These are phyloP conservation scores for Magnaporthiopsis poae DNA, from an alignment of 2,329 filamentous ascomycete genomes.

Conservation along the genomic window DNA sequence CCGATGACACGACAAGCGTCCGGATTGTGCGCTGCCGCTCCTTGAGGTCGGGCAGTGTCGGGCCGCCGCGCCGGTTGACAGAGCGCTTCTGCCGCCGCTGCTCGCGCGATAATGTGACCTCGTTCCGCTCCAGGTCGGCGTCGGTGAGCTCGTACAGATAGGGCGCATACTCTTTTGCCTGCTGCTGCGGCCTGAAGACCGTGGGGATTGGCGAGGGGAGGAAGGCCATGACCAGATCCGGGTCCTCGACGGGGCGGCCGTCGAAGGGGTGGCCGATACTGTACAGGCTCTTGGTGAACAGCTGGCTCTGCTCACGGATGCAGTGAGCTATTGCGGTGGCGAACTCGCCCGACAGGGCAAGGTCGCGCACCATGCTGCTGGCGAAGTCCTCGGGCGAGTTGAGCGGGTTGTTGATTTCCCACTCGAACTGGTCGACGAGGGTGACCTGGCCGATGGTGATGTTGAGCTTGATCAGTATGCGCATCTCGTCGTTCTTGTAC, in stretches of 20 bases:
- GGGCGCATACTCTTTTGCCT: constrained; percentile 87
- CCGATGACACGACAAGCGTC: constrained; percentile 82
- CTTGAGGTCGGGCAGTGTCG: constrained; percentile 88
- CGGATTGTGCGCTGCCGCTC: constrained; percentile 88
- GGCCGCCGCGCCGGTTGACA: constrained; percentile 84
- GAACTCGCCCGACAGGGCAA: constrained; percentile 89
- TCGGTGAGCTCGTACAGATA: constrained; percentile 92
- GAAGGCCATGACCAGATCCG: constrained; percentile 77
- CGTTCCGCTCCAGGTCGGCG: constrained; percentile 77
- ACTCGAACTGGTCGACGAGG: constrained; percentile 93
- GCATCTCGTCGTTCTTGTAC: constrained; percentile 99
- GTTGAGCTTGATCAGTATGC: constrained; percentile 87
- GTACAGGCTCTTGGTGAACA: constrained; percentile 89
- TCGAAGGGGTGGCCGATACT: constrained; percentile 91
- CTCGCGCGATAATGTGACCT: constrained; percentile 85
- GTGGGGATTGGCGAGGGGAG: constrained; percentile 71
- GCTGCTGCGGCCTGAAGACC: constrained; percentile 81
- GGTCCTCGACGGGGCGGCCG: constrained; percentile 82
- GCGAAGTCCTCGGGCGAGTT: constrained; percentile 96
- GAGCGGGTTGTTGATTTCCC: constrained; percentile 91
- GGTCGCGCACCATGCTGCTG: constrained; percentile 73
- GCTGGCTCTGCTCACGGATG: constrained; percentile 88
- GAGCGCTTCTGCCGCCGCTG: constrained; percentile 91
- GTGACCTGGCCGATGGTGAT: constrained; percentile 95
- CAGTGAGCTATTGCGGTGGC: constrained; percentile 95